Evolutionary conservation across 345 rosid genomes (phyloP).

Genomic region (Rhodamnia rubescens): DNA sequence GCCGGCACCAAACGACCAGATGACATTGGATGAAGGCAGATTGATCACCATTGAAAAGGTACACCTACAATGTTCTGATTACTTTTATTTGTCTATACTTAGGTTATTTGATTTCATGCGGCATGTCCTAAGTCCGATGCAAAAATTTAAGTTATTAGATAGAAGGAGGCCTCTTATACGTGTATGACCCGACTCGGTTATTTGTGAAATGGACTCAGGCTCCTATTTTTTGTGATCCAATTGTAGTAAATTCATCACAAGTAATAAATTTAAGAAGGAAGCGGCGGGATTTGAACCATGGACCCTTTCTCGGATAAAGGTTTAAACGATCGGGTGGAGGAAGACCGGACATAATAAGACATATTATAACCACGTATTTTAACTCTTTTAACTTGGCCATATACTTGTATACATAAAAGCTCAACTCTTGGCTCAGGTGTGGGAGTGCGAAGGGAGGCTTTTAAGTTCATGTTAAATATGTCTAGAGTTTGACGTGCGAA

Average conservation of each 20-base stretch:
- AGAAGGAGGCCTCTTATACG: neutral
- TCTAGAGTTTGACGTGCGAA: too few species aligned
- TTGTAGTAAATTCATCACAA: neutral
- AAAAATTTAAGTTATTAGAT: neutral
- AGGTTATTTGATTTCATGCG: neutral
- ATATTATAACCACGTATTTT: too few species aligned
- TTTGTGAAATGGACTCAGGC: neutral
- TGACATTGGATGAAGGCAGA: rapidly evolving
- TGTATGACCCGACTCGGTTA: rapidly evolving
- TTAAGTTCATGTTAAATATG: neutral
- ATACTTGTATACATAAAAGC: neutral
- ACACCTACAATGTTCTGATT: neutral
- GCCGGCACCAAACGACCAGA: neutral
- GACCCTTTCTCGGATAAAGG: rapidly evolving
- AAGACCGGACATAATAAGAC: too few species aligned
- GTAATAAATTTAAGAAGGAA: neutral
- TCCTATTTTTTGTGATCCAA: rapidly evolving
- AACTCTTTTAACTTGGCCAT: neutral
- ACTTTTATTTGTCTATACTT: neutral
- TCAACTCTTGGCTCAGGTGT: neutral
- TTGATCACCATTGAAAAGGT: neutral
- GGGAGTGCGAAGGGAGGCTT: neutral
- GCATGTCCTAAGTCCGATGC: rapidly evolving
- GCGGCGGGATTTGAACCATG: rapidly evolving
- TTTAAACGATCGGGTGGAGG: too few species aligned